Conservation (phyloP, 805 yeast species). For the Ogataea thermomethanolica region DNA sequence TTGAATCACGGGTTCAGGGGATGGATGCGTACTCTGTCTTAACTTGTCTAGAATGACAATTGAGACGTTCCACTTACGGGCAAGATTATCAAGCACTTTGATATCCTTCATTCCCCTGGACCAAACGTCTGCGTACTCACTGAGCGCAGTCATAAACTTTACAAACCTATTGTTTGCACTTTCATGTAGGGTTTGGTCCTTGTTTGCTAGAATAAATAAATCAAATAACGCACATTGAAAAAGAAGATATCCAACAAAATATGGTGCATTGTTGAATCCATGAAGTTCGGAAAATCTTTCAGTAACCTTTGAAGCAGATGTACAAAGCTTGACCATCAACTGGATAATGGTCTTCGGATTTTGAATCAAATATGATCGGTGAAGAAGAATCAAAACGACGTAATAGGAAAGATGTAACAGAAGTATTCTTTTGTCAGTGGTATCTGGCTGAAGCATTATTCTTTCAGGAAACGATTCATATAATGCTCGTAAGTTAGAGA, state of each 20-base stretch:
- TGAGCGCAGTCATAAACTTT: constrained; percentile 23
- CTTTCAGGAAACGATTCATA: constrained; percentile 25
- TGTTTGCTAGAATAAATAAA: constrained; percentile 29
- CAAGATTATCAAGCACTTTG: constrained; percentile 23
- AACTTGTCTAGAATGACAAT: constrained; percentile 4
- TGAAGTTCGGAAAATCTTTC: constrained; percentile 14
- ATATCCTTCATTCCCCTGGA: constrained; percentile 31
- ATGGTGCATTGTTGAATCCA: constrained; percentile 25
- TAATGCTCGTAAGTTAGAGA: constrained; percentile 21
- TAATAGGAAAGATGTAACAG: constrained; percentile 31
- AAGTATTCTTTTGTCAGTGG: constrained; percentile 24
- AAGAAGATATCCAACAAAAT: constrained; percentile 32
- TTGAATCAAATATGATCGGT: constrained; percentile 31
- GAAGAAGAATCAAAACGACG: constrained; percentile 27
- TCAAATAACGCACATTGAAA: constrained; percentile 34
- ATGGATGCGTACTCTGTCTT: neutral
- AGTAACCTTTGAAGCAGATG: constrained; percentile 23
- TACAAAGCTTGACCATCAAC: constrained; percentile 25
- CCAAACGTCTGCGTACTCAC: constrained; percentile 28
- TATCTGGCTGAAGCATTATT: constrained; percentile 6
- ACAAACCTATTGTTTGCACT: constrained; percentile 21
- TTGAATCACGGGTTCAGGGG: neutral
- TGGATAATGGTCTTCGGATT: constrained; percentile 29
- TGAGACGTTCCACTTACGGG: constrained; percentile 27
- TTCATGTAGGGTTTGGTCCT: constrained; percentile 19